Conservation (phyloP, 2,329 filamentous ascomycete genomes). For the Knufia petricola region DNA sequence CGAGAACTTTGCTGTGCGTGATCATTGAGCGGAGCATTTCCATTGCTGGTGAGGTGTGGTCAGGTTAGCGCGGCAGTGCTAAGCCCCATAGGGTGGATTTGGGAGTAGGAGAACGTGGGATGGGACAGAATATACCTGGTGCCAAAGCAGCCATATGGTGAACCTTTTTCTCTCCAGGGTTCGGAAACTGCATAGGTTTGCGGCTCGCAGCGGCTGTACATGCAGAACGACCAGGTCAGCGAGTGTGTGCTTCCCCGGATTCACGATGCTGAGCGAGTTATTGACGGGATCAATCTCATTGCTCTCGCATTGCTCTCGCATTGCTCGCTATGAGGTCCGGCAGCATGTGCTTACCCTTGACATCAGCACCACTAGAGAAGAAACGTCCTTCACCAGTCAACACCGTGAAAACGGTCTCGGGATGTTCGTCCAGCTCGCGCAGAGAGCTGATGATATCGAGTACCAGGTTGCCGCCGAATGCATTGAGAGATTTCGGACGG, state of each 20-base stretch:
- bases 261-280: no score
- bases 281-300: no score
- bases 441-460: slow-evolving; percentile 36
- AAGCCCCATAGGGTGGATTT: no score
- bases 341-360: slow-evolving; percentile 27
- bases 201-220: no score
- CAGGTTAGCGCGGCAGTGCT: no score
- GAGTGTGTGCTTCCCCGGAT: no score
- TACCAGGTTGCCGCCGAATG: slow-evolving; percentile 39
- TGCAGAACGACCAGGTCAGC: no score
- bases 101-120: no score
- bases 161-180: slow-evolving; percentile 13
- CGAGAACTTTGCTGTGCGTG: slow-evolving; percentile 43
- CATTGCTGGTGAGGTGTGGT: no score
- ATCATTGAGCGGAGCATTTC: slow-evolving; percentile 37
- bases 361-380: slow-evolving; percentile 43
- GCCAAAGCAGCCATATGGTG: slow-evolving; percentile 9
- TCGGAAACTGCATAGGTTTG: neutral
- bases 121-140: neutral
- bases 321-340: neutral
- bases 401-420: slow-evolving; percentile 42
- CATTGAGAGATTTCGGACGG: slow-evolving; percentile 40
- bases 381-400: slow-evolving; percentile 43
- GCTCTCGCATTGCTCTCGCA: no score
- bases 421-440: slow-evolving; percentile 37